Evolutionary conservation across 1,284 basidiomycete genomes (phyloP), one percentile per base, ranked within the genome.

Genomic region (Mycosarcoma mackinlayi): DNA sequence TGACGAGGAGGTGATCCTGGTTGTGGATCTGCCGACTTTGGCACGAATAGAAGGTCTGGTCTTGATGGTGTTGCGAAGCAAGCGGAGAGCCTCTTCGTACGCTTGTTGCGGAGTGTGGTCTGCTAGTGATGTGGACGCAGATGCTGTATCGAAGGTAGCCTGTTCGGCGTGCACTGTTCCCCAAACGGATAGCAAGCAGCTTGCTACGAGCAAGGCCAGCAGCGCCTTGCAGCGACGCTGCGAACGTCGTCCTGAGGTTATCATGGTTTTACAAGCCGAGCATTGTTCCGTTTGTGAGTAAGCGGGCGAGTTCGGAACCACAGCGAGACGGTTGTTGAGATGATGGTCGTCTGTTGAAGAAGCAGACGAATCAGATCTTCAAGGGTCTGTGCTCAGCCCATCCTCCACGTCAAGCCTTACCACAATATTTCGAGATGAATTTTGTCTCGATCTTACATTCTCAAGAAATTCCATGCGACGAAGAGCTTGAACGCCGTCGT

Each of bases 61-160:
- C 28, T 61, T 62, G 47, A 76, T 65, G 8, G 66, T 73, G 24
- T 39, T 53, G 14, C 72, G 62, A 1, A 76, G 61, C 1, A 75
- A 52, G 3, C 46, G 45, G 9, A 76, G 63, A 4, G 75, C 75
- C 24, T 66, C 48, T 35, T 76, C 69, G 42, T 76, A 76, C 0
- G 72, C 67, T 35, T 72, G 39, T 21, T 71, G 60, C 8, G 72
- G 53, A 31, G 58, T 30, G 14, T 30, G 19, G 13, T 47, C 16
- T 18, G 41, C n/a, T 7, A 19, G 8, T 10, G 39, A 4, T 21
- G 33, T 55, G 4, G 57, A 54, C 3, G 58, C 34, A 21, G 56
- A 33, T 10, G 56, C 9, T 14, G 37, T 28, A 19, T 37, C n/a
- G 34, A 56, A 45, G 9, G 63, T 30, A 0, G 23, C 34, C n/a